Evolutionary conservation across 108 stramenopile species (phyloP), one percentile per base, ranked within the genome.

Genomic region (Cyclotella sp.): DNA sequence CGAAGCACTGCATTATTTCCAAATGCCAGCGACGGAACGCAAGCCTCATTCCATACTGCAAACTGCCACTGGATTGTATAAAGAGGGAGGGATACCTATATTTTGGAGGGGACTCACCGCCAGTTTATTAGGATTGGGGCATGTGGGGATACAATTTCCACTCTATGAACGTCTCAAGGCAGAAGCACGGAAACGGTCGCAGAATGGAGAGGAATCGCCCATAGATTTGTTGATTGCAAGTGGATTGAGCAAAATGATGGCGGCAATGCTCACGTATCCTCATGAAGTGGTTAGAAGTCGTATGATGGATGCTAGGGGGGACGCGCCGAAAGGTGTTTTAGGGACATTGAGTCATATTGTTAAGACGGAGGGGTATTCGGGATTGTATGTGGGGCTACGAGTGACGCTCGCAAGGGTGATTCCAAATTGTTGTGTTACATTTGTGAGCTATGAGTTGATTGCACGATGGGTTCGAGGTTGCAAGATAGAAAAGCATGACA

Each of bases 61-160:
- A 75, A 96, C 93, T 15, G 84, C 85, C 9, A 69, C 45, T 12
- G 60, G 59, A 1, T 66, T 97, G 62, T 86, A 88, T 62, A 43
- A 46, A 11, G 85, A 90, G 66, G 92, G 91, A 45, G 88, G 90
- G 15, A 10, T 84, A 8, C 81, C 69, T 11, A 85, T 91, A 59
- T 97, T 97, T 75, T 97, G 94, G 92, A 86, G 94, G 69, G 97
- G 97, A 0, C 84, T 97, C 75, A 84, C 88, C 11, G 97, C 97
- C 34, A 94, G 92, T 83, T 70, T 97, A 19, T 72, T 97, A 45
- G 97, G 97, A 59, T 84, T 97, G 55, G 81, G 84, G 27, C 97
- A 97, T 83, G 95, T 95, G 16, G 97, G 90, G 12, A 87, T 97
- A 26, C 97, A 97, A 76, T 97, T 97, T 75, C 97, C 97, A 27